A percentile compares a stretch with the other conserved stretches of the same genome.
Evolutionary conservation across 2,329 filamentous ascomycete genomes (phyloP).

Genomic region (Diaporthe sp.): DNA sequence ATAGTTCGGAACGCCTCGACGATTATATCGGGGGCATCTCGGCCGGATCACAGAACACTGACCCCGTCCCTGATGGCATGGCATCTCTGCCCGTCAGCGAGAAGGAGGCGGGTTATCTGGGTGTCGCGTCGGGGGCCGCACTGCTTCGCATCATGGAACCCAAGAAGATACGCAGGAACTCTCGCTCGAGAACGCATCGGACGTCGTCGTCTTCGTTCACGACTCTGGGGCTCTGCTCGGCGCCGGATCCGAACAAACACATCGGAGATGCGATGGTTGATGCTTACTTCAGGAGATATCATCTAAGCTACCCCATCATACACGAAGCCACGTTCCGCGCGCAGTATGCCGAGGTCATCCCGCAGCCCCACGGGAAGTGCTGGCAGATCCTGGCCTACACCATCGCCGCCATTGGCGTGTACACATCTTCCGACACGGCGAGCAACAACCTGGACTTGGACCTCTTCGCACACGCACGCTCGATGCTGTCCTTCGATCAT

Average conservation of each 20-base stretch:
- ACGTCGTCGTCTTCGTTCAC: conserved; percentile 36
- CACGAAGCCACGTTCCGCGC: conserved; percentile 57
- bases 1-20: conserved; percentile 42
- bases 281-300: conserved; percentile 58
- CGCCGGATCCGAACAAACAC: conserved; percentile 48
- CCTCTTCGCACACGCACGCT: conserved; percentile 60
- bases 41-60: conserved; percentile 43
- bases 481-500: conserved; percentile 40
- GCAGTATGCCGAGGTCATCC: conserved; percentile 40
- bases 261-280: conserved; percentile 50
- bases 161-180: conserved; percentile 35
- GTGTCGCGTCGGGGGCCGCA: conserved; percentile 59
- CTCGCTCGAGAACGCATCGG: conserved; percentile 42
- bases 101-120: conserved; percentile 59
- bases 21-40: conserved; percentile 38
- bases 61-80: conserved; percentile 53
- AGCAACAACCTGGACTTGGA: conserved; percentile 59
- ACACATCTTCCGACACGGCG: conserved; percentile 32
- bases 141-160: conserved; percentile 56
- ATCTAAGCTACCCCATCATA: conserved; percentile 59
- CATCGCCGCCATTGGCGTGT: conserved; percentile 39
- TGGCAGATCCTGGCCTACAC: conserved; percentile 41
- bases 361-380: conserved; percentile 37
- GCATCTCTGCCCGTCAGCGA: conserved; percentile 53
- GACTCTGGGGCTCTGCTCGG: conserved; percentile 39